Percentiles rank a stretch among this genome's conserved stretches.
These are phyloP conservation scores for Neofusicoccum sp. DNA, from an alignment of 2,329 filamentous ascomycete species.

Conservation along the genomic window DNA sequence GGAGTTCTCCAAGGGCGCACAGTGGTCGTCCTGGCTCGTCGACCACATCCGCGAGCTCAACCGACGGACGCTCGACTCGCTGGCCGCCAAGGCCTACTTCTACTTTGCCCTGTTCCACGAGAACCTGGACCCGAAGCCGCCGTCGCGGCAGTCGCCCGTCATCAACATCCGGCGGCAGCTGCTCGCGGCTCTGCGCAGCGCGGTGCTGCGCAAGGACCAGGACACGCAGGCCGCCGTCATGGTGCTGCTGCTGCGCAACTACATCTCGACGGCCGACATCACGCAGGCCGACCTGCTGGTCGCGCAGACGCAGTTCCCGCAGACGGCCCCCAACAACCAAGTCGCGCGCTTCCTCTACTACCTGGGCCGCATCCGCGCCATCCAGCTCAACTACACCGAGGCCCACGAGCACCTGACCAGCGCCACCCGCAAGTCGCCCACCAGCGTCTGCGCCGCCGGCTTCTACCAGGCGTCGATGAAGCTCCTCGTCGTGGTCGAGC, in stretches of 20 bases:
- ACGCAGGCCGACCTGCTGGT: conserved; percentile 94
- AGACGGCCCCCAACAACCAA: conserved; percentile 95
- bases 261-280: conserved; percentile 93
- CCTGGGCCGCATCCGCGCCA: conserved; percentile 90
- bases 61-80: conserved; percentile 87
- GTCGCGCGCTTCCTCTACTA: conserved; percentile 98
- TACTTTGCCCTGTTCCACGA: conserved; percentile 97
- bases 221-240: conserved; percentile 98
- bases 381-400: conserved; percentile 95
- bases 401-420: conserved; percentile 92
- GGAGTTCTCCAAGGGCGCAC: conserved; percentile 73
- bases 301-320: conserved; percentile 91
- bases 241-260: conserved; percentile 90
- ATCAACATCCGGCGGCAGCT: conserved; percentile 83
- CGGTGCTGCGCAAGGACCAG: conserved; percentile 93
- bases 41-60: conserved; percentile 86
- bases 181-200: conserved; percentile 83
- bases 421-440: conserved; percentile 91
- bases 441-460: conserved; percentile 81
- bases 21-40: conserved; percentile 80
- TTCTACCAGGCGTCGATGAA: conserved; percentile 97
- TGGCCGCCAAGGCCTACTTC: conserved; percentile 95
- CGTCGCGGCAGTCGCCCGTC: conserved; percentile 83
- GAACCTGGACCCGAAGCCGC: conserved; percentile 80
- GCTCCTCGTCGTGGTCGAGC: conserved; percentile 91